A percentile compares a stretch with the other conserved stretches of the same genome.
Evolutionary conservation across 164 flowering plant species (phyloP).

Genomic region (Umbellularia californica): DNA sequence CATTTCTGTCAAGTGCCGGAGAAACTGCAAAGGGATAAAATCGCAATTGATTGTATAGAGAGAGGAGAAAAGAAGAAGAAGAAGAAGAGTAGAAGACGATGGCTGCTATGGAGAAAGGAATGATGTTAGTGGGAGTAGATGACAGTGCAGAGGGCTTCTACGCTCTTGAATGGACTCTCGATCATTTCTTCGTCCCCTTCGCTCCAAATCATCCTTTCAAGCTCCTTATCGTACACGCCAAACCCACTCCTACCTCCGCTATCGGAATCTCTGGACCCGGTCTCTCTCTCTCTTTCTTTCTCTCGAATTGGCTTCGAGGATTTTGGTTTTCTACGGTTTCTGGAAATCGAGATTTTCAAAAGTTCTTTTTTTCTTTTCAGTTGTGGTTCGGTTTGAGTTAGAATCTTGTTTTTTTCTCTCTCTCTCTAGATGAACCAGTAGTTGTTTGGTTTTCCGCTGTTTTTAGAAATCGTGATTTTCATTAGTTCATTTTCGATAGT

Average conservation of each 20-base stretch:
- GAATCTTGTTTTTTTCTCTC: too few relatives aligned
- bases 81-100: background rate
- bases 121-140: conserved; percentile 73
- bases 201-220: conserved; percentile 41
- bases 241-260: conserved; percentile 47
- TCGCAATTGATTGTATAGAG: background rate
- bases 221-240: conserved; percentile 69
- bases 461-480: too few relatives aligned
- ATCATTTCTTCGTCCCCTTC: conserved; percentile 50
- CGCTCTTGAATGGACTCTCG: conserved; percentile 77
- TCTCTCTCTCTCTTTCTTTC: conserved; percentile 7
- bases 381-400: background rate
- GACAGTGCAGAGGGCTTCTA: conserved; percentile 67
- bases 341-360: background rate
- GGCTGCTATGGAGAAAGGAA: conserved; percentile 35
- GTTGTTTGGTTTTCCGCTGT: too few relatives aligned
- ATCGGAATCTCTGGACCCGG: conserved; percentile 71
- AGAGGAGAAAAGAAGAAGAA: background rate
- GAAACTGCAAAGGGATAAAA: background rate
- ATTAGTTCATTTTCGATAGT: too few relatives aligned
- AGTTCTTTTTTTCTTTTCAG: background rate
- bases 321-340: too few relatives aligned
- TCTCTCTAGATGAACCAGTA: too few relatives aligned
- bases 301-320: too few relatives aligned
- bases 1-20: too few relatives aligned